Evolutionary conservation across 768 basidiomycete genomes (phyloP), one percentile per base, ranked within the genome.

Genomic region (Tubosaeta brunneosetosa): DNA sequence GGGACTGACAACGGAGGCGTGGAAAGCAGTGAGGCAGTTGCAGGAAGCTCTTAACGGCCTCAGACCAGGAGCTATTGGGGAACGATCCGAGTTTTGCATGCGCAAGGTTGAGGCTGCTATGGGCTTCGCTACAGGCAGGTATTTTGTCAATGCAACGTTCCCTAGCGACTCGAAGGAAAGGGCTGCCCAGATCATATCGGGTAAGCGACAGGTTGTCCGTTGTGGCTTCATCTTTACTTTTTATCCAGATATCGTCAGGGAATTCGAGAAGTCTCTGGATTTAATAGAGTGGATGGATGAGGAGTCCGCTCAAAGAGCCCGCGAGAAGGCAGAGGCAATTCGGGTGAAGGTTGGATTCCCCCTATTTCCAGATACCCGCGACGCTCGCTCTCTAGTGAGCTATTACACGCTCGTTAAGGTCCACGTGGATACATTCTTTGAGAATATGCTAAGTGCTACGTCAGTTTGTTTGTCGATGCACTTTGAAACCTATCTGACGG

Each of bases 311-410:
- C 73, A 75, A 37, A 91, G 85, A 51, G 97, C 97, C 5, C 83
- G 85, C 13, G 81, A 86, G 63, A 98, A 98, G 78, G 91, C 85
- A 26, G 53, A 62, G 47, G 37, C 27, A 34, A 56, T 56, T 48
- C 82, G 85, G 27, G 80, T 92, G 67, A 95, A 97, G 76, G 89
- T 99, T 55, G 97, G 97, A 52, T 98, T 85, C 71, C 95, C 97
- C 1, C 63, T 86, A 11, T 91, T 83, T 2, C 97, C 97, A 1
- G 79, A 98, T 66, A 94, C 90, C 1, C 75, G 74, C 16, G 75
- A 83, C 62, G 77, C 93, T 36, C 69, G 70, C 25, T 84, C 89
- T 9, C 79, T 98, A 41, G 74, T 78, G 27, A 71, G 64, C 37
- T 98, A 93, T 71, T 98, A 97, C 65, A 69, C 71, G 10, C 70